Evolutionary conservation across 306 rosid species (phyloP).

Genomic region (Pachyrhizus erosus): DNA sequence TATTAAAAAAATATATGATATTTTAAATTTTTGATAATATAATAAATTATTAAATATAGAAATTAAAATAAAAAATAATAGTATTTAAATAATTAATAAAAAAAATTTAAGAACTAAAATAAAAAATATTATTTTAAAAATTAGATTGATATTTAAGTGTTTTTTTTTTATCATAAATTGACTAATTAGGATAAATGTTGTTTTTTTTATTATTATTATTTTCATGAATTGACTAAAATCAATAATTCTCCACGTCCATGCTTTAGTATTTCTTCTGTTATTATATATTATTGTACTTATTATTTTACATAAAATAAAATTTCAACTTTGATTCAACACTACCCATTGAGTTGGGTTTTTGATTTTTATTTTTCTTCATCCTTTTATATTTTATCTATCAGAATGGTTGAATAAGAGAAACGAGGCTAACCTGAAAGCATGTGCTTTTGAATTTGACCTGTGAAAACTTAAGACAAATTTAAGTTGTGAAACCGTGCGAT

Average conservation of each 20-base stretch:
- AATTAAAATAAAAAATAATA: no score
- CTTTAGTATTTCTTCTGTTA: background rate
- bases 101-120: no score
- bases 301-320: background rate
- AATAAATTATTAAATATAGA: no score
- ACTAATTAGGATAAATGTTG: background rate
- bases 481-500: conserved; percentile 29
- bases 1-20: no score
- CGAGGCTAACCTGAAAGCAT: background rate
- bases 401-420: background rate
- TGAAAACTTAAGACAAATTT: background rate
- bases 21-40: no score
- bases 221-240: background rate
- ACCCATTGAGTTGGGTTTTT: background rate
- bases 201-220: background rate
- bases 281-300: background rate
- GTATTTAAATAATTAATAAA: no score
- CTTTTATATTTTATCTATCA: background rate
- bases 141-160: no score
- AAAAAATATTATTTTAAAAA: no score
- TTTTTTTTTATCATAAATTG: background rate
- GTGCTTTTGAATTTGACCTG: conserved; percentile 40
- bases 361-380: background rate
- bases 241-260: background rate
- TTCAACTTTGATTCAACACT: background rate